Base-by-base conservation (phyloP, 2,329 filamentous ascomycete species). In the Colletotrichum orchidophilum region DNA sequence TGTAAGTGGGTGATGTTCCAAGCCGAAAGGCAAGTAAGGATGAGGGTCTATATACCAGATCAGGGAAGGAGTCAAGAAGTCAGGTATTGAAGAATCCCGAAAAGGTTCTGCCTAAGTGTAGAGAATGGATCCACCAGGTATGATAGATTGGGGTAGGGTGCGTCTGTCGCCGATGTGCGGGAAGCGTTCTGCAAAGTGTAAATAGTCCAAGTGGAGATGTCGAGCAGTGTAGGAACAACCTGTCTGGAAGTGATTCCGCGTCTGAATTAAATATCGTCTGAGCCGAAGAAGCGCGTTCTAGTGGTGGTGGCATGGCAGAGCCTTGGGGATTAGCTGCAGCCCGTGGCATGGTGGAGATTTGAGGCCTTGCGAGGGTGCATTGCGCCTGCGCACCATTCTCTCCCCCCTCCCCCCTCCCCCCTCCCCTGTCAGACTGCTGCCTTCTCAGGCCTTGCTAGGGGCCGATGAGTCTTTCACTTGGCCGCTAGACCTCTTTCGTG, bases 261-360 rank as follows among this genome's bases (percentile, higher is more conserved):
- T 71, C 68, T 58, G 64, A 63, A 68, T 54, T 71, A 71, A 69
- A 60, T 71, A 68, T 71, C 64, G 63, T 67, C 57, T 15, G 9
- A 29, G 39, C 31, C 46, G 54, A 31, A 53, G 49, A 64, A 63
- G 60, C 63, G 46, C 58, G 46, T 57, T 26, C 64, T 8, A 15
- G 24, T 33, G 52, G 60, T 35, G 42, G 39, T 55, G 46, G 55
- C 54, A 55, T 50, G 42, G n/a, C 15, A 29, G 33, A 50, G n/a
- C 24, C 49, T 54, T 9, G 39, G n/a, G 49, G 42, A 15, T 49
- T 18, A 27, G 42, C 39, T 18, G 35, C 15, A 42, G 63, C 9
- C 59, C 31, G 46, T 52, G 52, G 53, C 12, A 53, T 71, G 57
- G 68, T 67, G 68, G 68, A 68, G 63, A 71, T 52, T n/a, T 63